Conservation (phyloP, 495 filamentous ascomycete species). For the Hyaloscypha variabilis region DNA sequence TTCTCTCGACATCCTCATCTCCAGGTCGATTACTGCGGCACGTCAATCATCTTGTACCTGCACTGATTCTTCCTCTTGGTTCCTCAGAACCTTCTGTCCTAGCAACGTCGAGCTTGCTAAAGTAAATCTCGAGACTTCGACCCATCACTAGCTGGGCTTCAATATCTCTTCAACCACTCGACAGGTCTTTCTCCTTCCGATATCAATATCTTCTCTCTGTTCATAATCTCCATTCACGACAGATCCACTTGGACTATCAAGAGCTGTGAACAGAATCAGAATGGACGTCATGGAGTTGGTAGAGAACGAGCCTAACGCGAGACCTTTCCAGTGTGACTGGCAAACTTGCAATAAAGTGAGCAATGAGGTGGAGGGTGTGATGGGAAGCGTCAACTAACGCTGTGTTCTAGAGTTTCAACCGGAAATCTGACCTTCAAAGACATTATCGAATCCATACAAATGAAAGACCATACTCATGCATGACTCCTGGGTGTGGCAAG, state of each 20-base stretch:
- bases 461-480: constrained; percentile 80
- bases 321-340: constrained; percentile 58
- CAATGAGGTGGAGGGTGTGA: neutral
- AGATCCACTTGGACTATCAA: neutral
- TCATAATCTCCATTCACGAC: neutral
- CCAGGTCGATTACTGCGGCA: constrained; percentile 7
- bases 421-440: constrained; percentile 87
- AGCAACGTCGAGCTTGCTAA: too few species aligned
- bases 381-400: neutral
- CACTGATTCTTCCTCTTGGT: neutral
- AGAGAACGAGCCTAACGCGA: constrained; percentile 52
- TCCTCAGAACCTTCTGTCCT: neutral
- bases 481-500: constrained; percentile 71
- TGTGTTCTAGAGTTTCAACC: constrained; percentile 76
- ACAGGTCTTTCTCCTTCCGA: neutral
- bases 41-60: constrained; percentile 2
- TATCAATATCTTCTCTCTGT: neutral
- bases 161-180: neutral
- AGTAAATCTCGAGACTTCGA: too few species aligned
- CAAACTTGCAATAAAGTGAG: constrained; percentile 53
- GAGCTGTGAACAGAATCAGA: constrained; percentile 24
- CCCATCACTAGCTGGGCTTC: neutral
- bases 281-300: constrained; percentile 60
- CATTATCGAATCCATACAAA: constrained; percentile 92
- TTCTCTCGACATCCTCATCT: neutral